These are phyloP conservation scores for Magnaporthales sp. DNA, from an alignment of 2,329 filamentous ascomycete species.

Conservation along the genomic window DNA sequence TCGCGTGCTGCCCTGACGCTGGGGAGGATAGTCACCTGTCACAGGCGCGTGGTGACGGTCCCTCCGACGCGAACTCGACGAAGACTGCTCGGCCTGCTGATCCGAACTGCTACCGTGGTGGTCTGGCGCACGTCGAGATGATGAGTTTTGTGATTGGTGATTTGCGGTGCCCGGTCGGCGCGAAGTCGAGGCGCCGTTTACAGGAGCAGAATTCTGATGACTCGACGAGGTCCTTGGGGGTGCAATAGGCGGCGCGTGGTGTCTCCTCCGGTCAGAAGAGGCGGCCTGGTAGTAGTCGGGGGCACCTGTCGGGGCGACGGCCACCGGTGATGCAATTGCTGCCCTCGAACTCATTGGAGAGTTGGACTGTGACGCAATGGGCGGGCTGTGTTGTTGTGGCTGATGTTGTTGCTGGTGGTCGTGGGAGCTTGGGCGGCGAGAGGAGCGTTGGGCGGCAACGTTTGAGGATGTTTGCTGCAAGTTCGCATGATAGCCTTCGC, in stretches of 20 bases:
- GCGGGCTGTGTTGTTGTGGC: constrained; percentile 7
- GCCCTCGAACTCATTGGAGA: constrained; percentile 39
- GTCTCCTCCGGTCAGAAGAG: constrained; percentile 43
- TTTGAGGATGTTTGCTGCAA: constrained; percentile 38
- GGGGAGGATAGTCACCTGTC: constrained; percentile 5
- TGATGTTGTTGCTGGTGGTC: constrained; percentile 21
- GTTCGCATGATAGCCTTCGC: constrained; percentile 48
- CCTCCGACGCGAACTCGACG: constrained; percentile 29
- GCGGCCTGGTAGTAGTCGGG: constrained; percentile 31
- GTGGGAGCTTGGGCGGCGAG: constrained; percentile 43
- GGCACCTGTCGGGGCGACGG: constrained; percentile 23
- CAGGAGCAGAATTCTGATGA: constrained; percentile 20
- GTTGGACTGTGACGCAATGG: constrained; percentile 20
- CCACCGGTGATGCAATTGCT: constrained; percentile 32
- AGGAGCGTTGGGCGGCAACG: constrained; percentile 43
- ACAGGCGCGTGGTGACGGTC: constrained; percentile 20
- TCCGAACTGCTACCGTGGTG: constrained; percentile 12
- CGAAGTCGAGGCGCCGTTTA: constrained; percentile 26
- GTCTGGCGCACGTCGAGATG: constrained; percentile 27
- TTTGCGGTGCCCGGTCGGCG: constrained; percentile 35
- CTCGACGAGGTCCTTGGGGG: constrained; percentile 78
- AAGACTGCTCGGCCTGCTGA: constrained; percentile 22
- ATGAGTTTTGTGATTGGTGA: constrained; percentile 33
- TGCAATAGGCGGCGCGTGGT: constrained; percentile 60
- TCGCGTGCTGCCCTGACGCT: constrained; percentile 28